Percentiles rank a stretch among this genome's conserved stretches.
phyloP scores from a whole-genome alignment of 768 basidiomycete genomes.

The Ramaria rubella region DNA sequence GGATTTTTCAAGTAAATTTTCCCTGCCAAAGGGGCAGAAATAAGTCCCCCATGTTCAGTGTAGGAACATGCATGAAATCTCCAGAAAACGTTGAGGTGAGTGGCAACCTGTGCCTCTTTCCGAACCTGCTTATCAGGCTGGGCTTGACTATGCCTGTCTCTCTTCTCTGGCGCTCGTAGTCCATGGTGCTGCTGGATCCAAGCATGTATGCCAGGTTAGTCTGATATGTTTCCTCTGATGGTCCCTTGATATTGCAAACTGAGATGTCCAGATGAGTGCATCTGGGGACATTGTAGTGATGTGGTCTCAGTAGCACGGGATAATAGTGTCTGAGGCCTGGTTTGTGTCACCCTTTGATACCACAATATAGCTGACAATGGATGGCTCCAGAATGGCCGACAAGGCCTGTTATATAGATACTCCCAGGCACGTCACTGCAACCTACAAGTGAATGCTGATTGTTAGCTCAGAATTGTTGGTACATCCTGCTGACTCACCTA shows the following conservation, averaged over 20 bases:
- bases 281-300: too few relatives aligned
- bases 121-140: conserved; percentile 31
- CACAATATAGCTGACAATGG: too few relatives aligned
- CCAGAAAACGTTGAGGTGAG: conserved; percentile 13
- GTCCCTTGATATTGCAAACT: not conserved
- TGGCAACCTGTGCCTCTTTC: not conserved
- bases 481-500: too few relatives aligned
- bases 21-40: conserved; percentile 26
- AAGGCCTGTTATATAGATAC: too few relatives aligned
- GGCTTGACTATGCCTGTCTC: conserved; percentile 33
- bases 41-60: conserved; percentile 34
- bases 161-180: conserved; percentile 16
- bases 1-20: conserved; percentile 34
- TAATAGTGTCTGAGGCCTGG: too few relatives aligned
- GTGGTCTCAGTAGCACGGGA: too few relatives aligned
- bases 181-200: not conserved
- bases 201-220: not conserved
- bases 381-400: too few relatives aligned
- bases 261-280: too few relatives aligned
- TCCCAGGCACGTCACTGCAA: too few relatives aligned
- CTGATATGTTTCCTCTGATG: not conserved
- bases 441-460: too few relatives aligned
- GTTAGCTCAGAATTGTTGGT: too few relatives aligned
- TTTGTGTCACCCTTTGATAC: too few relatives aligned
- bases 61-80: conserved; percentile 35